Base-by-base conservation (phyloP, 108 stramenopile species). In the Cyclostephanos invisitatus region DNA sequence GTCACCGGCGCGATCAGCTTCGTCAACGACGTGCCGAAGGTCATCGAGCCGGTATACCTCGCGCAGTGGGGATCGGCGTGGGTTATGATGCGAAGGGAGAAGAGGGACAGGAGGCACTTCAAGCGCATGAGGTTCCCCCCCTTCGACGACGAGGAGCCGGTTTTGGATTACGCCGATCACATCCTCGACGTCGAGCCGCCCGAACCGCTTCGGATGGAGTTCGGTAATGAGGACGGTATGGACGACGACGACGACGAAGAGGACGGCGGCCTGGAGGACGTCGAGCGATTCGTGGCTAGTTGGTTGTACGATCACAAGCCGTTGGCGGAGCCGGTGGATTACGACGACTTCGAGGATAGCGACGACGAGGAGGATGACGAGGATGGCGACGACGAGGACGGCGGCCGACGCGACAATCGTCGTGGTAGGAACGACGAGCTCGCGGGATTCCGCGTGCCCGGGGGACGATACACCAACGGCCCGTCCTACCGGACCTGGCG, bases 81-180 rank as follows among this genome's bases (percentile, higher is more conserved):
- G 99, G 89, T 98, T 55, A 94, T 98, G 95, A 98, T 98, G 99
- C 84, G 99, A 15, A 80, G 98, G 46, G 99, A 99, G 79, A 99
- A 99, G 84, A 83, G 98, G 21, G 99, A 99, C 87, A 86, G 99
- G 53, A 84, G 94, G 24, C 97, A 99, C 81, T 99, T 99, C 81
- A 98, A 98, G 80, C 86, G 99, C 28, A 99, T 99, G 96, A 84
- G 99, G 44, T 99, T 98, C 77, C 99, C 99, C 9, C 97, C 98
- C 8, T 99, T 99, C 82, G 99, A 99, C 78, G 99, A 99, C 82
- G 99, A 99, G 83, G 99, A 99, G 72, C 99, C 99, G 7, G 98
- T 98, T 7, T 86, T 99, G 67, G 99, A 99, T 82, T 99, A 98
- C 81, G 96, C 91, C 17, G 99, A 99, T 85, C 98, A 99, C 85